Evolutionary conservation across 495 filamentous ascomycete species (phyloP).

Genomic region (Lophiotrema nucula): DNA sequence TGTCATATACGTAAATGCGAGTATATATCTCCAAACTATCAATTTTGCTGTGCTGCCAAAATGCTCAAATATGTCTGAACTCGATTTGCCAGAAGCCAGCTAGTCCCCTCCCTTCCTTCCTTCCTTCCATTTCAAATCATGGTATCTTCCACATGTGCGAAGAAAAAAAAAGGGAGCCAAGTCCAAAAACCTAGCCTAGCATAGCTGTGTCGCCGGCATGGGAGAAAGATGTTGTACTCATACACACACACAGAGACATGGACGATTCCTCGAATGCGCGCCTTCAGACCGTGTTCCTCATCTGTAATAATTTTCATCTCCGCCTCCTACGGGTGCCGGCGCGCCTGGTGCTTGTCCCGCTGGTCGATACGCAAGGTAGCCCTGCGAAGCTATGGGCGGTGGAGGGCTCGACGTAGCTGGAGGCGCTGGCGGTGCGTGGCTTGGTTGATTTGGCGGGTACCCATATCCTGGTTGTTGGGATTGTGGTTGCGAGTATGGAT

Average conservation of each 20-base stretch:
- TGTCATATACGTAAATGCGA: too few species aligned
- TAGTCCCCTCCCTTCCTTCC: too few species aligned
- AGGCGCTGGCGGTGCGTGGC: slow-evolving; percentile 18
- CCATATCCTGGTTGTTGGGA: slow-evolving; percentile 16
- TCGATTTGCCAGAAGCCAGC: too few species aligned
- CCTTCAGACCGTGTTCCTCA: too few species aligned
- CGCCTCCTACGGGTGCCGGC: slow-evolving; percentile 9
- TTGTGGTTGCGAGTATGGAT: slow-evolving; percentile 22
- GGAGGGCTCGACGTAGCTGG: slow-evolving; percentile 14
- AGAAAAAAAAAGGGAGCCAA: too few species aligned
- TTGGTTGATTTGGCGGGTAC: slow-evolving; percentile 25
- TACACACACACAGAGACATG: background rate
- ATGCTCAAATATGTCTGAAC: too few species aligned
- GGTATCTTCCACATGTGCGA: too few species aligned
- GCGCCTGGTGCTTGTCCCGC: slow-evolving; percentile 16
- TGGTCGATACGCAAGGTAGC: slow-evolving; percentile 30
- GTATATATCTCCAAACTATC: too few species aligned
- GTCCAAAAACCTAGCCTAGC: too few species aligned
- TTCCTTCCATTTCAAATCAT: too few species aligned
- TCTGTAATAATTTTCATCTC: slow-evolving; percentile 32
- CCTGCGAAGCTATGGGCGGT: slow-evolving; percentile 1
- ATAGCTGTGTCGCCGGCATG: too few species aligned
- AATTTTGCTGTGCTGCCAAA: too few species aligned
- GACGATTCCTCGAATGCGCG: background rate
- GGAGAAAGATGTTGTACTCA: background rate